These are phyloP conservation scores for Saxophila tyrrhenica DNA, from an alignment of 495 filamentous ascomycete species.

Conservation along the genomic window DNA sequence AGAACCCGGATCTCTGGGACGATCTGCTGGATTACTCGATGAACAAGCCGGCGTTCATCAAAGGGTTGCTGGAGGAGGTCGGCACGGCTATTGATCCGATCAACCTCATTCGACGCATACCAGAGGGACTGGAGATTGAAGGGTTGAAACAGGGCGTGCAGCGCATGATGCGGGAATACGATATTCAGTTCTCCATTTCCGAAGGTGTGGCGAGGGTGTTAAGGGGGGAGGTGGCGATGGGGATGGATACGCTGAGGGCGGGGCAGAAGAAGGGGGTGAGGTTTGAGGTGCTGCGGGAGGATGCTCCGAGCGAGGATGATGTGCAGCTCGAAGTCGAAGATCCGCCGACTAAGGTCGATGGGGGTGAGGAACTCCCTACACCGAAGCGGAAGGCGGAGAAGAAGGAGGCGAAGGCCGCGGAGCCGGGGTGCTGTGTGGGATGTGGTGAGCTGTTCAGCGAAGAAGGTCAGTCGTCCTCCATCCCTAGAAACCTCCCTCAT, in stretches of 20 bases:
- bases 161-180: slow-evolving; percentile 81
- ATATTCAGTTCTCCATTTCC: slow-evolving; percentile 82
- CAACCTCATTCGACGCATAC: slow-evolving; percentile 78
- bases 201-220: slow-evolving; percentile 81
- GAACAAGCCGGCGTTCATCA: slow-evolving; percentile 92
- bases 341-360: slow-evolving; percentile 12
- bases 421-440: slow-evolving; percentile 16
- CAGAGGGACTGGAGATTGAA: slow-evolving; percentile 80
- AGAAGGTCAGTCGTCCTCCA: slow-evolving; percentile 11
- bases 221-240: slow-evolving; percentile 70
- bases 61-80: slow-evolving; percentile 82
- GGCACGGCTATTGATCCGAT: slow-evolving; percentile 87
- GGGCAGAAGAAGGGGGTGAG: slow-evolving; percentile 77
- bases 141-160: slow-evolving; percentile 75
- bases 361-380: slow-evolving; percentile 9
- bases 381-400: slow-evolving; percentile 14
- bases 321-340: slow-evolving; percentile 14
- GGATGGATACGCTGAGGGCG: slow-evolving; percentile 63
- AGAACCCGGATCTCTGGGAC: slow-evolving; percentile 84
- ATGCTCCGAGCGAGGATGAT: not conserved
- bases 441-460: slow-evolving; percentile 17
- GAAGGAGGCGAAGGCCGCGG: slow-evolving; percentile 17
- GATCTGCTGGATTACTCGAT: slow-evolving; percentile 90
- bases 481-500: not conserved
- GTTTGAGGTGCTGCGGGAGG: slow-evolving; percentile 56